phyloP scores from a whole-genome alignment of 495 filamentous ascomycete genomes.

The Aeminium ludgeri region DNA sequence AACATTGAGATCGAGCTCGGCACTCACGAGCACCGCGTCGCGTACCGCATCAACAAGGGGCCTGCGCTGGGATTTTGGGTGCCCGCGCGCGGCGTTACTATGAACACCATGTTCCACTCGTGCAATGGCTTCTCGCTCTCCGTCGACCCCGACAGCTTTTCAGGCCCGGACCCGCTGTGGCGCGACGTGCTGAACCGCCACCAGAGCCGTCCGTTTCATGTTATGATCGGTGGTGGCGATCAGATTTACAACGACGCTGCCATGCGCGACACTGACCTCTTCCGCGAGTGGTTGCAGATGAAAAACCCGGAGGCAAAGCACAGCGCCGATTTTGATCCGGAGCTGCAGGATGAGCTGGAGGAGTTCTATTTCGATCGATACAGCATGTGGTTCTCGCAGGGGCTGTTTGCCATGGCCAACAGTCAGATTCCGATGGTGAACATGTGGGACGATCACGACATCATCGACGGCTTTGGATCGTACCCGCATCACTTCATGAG shows the following conservation, averaged over 20 bases:
- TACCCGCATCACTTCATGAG: conserved; percentile 86
- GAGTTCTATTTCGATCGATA: conserved; percentile 75
- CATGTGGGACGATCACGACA: conserved; percentile 95
- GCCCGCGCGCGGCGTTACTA: conserved; percentile 63
- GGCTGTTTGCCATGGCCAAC: conserved; percentile 78
- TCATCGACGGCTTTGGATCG: conserved; percentile 91
- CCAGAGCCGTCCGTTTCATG: conserved; percentile 84
- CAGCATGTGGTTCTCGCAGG: conserved; percentile 84
- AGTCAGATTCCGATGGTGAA: conserved; percentile 97
- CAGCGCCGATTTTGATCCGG: conserved; percentile 47
- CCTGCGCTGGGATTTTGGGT: conserved; percentile 91
- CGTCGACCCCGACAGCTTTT: conserved; percentile 60
- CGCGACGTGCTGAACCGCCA: conserved; percentile 87
- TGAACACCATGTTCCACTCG: conserved; percentile 98
- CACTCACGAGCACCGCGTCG: conserved; percentile 61
- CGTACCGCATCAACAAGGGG: conserved; percentile 87
- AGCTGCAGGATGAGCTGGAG: conserved; percentile 76
- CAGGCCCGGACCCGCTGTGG: conserved; percentile 92
- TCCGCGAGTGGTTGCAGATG: conserved; percentile 67
- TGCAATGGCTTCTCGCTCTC: conserved; percentile 88
- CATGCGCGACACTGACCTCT: conserved; percentile 52
- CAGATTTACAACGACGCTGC: conserved; percentile 89
- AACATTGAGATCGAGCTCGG: conserved; percentile 79
- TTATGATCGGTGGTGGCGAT: conserved; percentile 95
- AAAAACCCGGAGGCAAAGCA: conserved; percentile 70